Conservation (phyloP, 768 basidiomycete genomes). For the Ramaria rubella region DNA sequence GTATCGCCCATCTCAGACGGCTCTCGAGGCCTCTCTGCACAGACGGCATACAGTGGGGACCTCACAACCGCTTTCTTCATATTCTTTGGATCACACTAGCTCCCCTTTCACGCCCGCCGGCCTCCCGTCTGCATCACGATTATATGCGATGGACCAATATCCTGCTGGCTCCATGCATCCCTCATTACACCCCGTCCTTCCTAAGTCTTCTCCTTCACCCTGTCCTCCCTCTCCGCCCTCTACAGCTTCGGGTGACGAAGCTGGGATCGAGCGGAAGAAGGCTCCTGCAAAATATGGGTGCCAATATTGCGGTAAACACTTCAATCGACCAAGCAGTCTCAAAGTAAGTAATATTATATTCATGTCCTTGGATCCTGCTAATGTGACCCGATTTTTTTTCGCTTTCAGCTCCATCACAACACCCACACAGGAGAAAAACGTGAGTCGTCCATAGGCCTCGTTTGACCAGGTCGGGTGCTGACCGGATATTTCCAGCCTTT, state of each 20-base stretch:
- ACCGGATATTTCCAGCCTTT: conserved; percentile 46
- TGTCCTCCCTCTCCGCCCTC: conserved; percentile 2
- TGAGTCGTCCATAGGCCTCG: conserved; percentile 34
- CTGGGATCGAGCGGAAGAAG: conserved; percentile 1
- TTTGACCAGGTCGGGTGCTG: conserved; percentile 8
- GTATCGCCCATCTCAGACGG: neutral
- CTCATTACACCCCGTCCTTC: neutral
- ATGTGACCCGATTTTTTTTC: conserved; percentile 6
- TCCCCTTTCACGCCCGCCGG: neutral
- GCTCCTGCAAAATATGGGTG: conserved; percentile 45
- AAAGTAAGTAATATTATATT: conserved; percentile 44
- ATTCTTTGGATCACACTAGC: no score
- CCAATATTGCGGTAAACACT: conserved; percentile 70
- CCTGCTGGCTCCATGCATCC: neutral
- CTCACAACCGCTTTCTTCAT: no score
- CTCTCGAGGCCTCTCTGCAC: neutral
- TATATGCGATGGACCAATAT: neutral
- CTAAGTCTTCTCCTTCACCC: neutral
- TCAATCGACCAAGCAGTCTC: conserved; percentile 77
- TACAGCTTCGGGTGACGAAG: conserved; percentile 5
- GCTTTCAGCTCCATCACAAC: conserved; percentile 66
- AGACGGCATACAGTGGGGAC: neutral
- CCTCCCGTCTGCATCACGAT: neutral
- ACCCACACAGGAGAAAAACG: conserved; percentile 84
- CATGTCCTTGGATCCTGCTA: neutral